A percentile compares a stretch with the other conserved stretches of the same genome.
Evolutionary conservation across 208 protist genomes (phyloP).

Genomic region (Leishmania lainsoni): DNA sequence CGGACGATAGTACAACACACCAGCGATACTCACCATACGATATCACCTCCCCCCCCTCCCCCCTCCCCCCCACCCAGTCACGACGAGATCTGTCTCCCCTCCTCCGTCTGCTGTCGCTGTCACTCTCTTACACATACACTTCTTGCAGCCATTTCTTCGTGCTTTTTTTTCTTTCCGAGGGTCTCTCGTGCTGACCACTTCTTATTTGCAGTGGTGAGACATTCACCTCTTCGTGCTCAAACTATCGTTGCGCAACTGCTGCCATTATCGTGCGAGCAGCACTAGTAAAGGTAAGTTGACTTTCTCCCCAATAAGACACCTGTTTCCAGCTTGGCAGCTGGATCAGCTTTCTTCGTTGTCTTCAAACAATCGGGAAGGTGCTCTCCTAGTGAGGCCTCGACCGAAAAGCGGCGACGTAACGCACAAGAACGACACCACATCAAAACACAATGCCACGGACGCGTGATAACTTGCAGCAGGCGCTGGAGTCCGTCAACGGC

Average conservation of each 20-base stretch:
- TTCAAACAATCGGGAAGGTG: background rate
- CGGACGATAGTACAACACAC: no score
- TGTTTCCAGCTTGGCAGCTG: background rate
- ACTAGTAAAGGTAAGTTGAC: background rate
- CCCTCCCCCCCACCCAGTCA: no score
- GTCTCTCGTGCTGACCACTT: background rate
- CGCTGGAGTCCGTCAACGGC: conserved; percentile 4
- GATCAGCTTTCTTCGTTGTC: background rate
- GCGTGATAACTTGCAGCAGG: background rate
- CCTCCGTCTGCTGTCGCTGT: background rate
- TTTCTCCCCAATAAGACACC: background rate
- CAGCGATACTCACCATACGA: no score
- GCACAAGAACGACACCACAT: background rate
- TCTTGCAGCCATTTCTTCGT: no score
- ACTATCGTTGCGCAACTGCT: background rate
- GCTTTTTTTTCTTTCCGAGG: no score
- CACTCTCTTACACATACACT: background rate
- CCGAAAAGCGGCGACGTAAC: background rate
- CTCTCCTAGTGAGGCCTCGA: background rate
- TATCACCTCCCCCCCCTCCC: no score
- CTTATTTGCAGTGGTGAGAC: background rate
- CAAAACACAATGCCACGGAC: background rate
- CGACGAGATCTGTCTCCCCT: background rate
- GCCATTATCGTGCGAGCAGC: background rate
- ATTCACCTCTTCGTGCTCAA: background rate